Conservation (phyloP, 164 flowering plant species). For the Chloranthus sessilifolius region DNA sequence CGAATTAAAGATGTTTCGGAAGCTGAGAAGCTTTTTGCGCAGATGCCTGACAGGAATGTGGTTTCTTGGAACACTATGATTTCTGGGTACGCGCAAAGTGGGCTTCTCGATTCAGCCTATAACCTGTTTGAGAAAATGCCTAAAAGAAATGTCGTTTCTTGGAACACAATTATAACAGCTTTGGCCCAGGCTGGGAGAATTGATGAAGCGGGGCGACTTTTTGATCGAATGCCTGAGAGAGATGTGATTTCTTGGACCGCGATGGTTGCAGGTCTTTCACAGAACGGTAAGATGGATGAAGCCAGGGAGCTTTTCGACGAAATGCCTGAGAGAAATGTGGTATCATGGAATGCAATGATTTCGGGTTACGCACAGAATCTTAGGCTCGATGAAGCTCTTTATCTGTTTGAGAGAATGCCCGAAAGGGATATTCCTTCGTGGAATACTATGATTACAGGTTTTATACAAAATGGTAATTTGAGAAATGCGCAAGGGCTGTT, state of each 20-base stretch:
- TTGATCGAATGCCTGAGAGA: background rate
- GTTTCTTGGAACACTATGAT: conserved; percentile 21
- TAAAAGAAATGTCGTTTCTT: conserved; percentile 13
- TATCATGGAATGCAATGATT: conserved; percentile 15
- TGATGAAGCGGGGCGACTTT: conserved; percentile 1
- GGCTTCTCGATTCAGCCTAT: conserved; percentile 4
- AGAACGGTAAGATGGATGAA: conserved; percentile 12
- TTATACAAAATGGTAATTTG: conserved; percentile 11
- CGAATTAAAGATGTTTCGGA: conserved; percentile 5
- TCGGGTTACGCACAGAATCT: conserved; percentile 12
- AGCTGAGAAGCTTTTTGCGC: conserved; percentile 12
- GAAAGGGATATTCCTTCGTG: conserved; percentile 10
- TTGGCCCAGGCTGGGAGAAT: conserved; percentile 5
- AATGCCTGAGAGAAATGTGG: conserved; percentile 14
- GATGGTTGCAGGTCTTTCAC: conserved; percentile 7
- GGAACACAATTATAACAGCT: conserved; percentile 12
- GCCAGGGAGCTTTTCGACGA: conserved; percentile 2
- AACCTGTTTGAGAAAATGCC: conserved; percentile 6
- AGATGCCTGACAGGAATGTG: conserved; percentile 15
- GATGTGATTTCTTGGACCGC: conserved; percentile 11
- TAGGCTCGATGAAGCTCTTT: conserved; percentile 1
- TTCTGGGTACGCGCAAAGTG: conserved; percentile 10
- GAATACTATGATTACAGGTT: conserved; percentile 12
- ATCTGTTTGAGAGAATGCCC: conserved; percentile 8
- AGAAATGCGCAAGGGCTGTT: background rate